Base-by-base conservation (phyloP, 441 rosid species). In the Viola pubescens region DNA sequence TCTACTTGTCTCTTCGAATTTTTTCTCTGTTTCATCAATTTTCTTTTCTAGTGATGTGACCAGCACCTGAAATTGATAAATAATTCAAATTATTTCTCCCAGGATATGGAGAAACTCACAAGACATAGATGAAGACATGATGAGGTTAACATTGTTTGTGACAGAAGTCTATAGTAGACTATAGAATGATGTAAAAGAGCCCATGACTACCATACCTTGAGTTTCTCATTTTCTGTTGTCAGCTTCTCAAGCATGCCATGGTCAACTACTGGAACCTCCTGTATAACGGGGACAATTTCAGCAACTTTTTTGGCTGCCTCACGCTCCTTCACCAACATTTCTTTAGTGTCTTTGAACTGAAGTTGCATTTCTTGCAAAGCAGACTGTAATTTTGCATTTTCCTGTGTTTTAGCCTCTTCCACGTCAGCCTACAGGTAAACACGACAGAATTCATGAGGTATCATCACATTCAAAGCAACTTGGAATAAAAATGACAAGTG, bases 391-490 rank as follows among this genome's bases (percentile, higher is more conserved):
- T 87, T 89, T 41, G 82, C 81, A 77, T 87, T 89, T 77, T 94
- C 99, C 71, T 85, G 94, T 7, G 76, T 84, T 77, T 88, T 88
- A 67, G 97, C 81, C 76, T 91, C 95, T 80, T 94, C 99, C 69
- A 79, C 7, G 73, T 91, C 99, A 77, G 81, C 84, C 98, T 94
- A 71, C 70, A 78, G 48, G 61, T n/a, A 65, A 44, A 34, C 56
- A 42, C 34, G 48, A 60, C 11, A 41, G 45, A 58, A 56, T 13
- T 43, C 46, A 61, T 0, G 44, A 40, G 6, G 51, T 5, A 3
- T 11, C 40, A 16, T 34, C 63, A 42, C 13, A 50, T 13, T 7
- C 10, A 51, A 54, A 65, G 51, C 61, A 61, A 47, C 19, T 38
- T 43, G 40, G 19, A 14, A 16, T 11, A 3, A 16, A 16, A 10